Base-by-base conservation (phyloP, 768 basidiomycete species). In the Calocybe cyanea region DNA sequence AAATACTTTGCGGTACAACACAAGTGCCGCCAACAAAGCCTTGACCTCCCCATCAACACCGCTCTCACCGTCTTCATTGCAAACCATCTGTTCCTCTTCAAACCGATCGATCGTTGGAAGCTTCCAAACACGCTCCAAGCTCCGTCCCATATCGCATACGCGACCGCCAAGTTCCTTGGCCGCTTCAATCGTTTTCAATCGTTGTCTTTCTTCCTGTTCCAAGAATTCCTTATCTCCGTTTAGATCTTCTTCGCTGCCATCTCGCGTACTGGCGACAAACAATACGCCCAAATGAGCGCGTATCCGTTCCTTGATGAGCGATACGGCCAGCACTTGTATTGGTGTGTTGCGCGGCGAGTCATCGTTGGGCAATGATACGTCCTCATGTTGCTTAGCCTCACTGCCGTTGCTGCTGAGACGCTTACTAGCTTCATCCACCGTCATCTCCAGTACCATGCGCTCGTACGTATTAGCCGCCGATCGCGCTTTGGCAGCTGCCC, bases 1-100 rank as follows among this genome's bases (percentile, higher is more conserved):
- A 62, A 88, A 89, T 41, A 86, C 71, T 36, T 71, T 75, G 6
- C 75, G 71, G 54, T 83, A 84, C 19, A 88, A 63, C 23, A 83
- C 67, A 35, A 83, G 67, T 33, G 85, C 82, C 33, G 66, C 71
- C 36, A 88, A 64, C 18, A 89, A 64, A 15, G 73, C 65, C 49
- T 68, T 65, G 38, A 82, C 72, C 55, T 77, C 78, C 17, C 63
- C 68, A 24, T 78, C 34, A 14, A 35, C 7, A 18, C 17, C 34
- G n/a, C 34, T 18, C 34, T 35, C 34, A 14, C n/a, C 55, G 41
- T 51, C 48, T 19, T 63, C 63, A 11, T 58, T 57, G 1, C 53
- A 57, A 3, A 47, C 52, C n/a, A 38, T 49, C 13, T 51, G 53
- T 9, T 46, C 51, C 7, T 51, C 51, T 20, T 48, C 54, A 15